phyloP scores from a whole-genome alignment of 2,329 filamentous ascomycete species.

The Karstenula rhodostoma region DNA sequence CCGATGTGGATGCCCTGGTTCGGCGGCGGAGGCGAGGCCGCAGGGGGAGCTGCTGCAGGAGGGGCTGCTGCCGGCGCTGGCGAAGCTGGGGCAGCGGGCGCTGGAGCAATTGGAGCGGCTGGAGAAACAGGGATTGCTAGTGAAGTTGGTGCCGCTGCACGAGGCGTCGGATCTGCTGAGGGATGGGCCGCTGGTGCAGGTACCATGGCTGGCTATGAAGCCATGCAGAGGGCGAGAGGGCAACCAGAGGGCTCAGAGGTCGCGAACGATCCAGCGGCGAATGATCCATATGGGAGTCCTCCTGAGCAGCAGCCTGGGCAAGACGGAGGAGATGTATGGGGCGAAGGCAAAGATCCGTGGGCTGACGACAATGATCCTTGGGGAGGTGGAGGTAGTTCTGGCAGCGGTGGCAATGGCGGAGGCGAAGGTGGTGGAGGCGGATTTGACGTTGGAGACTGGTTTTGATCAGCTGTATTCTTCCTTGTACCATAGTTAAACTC shows the following conservation, averaged over 20 bases:
- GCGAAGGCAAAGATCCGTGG: slow-evolving; percentile 36
- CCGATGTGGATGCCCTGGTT: slow-evolving; percentile 60
- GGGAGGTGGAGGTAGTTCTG: slow-evolving; percentile 35
- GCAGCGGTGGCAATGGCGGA: slow-evolving; percentile 33
- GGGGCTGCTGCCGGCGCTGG: slow-evolving; percentile 44
- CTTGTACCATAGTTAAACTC: neutral
- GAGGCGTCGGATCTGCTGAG: slow-evolving; percentile 50
- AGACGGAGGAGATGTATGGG: slow-evolving; percentile 39
- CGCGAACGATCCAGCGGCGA: slow-evolving; percentile 24
- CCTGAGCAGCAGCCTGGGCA: slow-evolving; percentile 29
- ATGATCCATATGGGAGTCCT: slow-evolving; percentile 23
- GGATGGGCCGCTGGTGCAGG: slow-evolving; percentile 62
- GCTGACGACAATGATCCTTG: slow-evolving; percentile 38
- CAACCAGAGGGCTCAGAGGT: slow-evolving; percentile 15
- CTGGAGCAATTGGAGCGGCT: slow-evolving; percentile 50
- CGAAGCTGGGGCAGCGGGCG: slow-evolving; percentile 47
- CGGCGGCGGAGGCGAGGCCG: slow-evolving; percentile 50
- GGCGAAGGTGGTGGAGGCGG: slow-evolving; percentile 24
- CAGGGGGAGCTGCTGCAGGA: slow-evolving; percentile 50
- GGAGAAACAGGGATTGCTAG: slow-evolving; percentile 53
- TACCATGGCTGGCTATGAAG: slow-evolving; percentile 69
- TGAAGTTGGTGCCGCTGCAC: slow-evolving; percentile 59
- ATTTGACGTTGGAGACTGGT: slow-evolving; percentile 37
- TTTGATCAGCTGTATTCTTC: slow-evolving; percentile 18
- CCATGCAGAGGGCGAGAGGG: slow-evolving; percentile 63